phyloP scores from a whole-genome alignment of 1,284 basidiomycete species.

The Ustilago nuda region DNA sequence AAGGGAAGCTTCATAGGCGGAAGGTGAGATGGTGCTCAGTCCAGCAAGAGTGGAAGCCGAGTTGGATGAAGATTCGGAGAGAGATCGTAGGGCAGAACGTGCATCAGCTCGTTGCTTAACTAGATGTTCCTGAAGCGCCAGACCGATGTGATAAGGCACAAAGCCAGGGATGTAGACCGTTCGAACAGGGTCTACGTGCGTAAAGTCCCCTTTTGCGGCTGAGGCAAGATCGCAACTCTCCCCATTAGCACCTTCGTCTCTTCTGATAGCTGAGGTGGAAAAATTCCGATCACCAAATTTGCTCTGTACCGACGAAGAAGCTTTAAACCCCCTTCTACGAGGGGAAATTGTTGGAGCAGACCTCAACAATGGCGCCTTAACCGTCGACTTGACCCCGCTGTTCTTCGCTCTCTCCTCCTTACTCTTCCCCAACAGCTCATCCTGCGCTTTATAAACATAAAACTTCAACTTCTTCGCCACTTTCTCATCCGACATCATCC shows the following conservation, averaged over 20 bases:
- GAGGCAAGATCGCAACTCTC: constrained; percentile 27
- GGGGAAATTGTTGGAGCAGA: constrained; percentile 17
- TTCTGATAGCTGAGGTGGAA: constrained; percentile 9
- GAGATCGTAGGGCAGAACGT: constrained; percentile 75
- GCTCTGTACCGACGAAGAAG: neutral
- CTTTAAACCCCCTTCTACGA: neutral
- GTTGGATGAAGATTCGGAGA: constrained; percentile 83
- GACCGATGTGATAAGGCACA: constrained; percentile 63
- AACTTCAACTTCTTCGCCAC: neutral
- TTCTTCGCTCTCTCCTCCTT: constrained; percentile 7
- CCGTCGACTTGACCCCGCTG: neutral
- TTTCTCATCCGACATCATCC: neutral
- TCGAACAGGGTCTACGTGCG: constrained; percentile 38
- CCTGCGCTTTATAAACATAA: constrained; percentile 14
- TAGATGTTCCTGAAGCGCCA: constrained; percentile 63
- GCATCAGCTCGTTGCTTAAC: constrained; percentile 55
- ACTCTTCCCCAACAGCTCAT: constrained; percentile 14
- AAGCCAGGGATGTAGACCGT: constrained; percentile 58
- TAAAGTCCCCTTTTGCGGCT: constrained; percentile 18
- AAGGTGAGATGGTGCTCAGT: constrained; percentile 73
- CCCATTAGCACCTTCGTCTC: neutral
- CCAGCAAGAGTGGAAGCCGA: constrained; percentile 70
- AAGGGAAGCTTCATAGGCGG: constrained; percentile 72
- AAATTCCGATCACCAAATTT: constrained; percentile 5
- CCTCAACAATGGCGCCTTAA: neutral